These are phyloP conservation scores for Tilletia walkeri DNA, from an alignment of 1,284 basidiomycete species.

Conservation along the genomic window DNA sequence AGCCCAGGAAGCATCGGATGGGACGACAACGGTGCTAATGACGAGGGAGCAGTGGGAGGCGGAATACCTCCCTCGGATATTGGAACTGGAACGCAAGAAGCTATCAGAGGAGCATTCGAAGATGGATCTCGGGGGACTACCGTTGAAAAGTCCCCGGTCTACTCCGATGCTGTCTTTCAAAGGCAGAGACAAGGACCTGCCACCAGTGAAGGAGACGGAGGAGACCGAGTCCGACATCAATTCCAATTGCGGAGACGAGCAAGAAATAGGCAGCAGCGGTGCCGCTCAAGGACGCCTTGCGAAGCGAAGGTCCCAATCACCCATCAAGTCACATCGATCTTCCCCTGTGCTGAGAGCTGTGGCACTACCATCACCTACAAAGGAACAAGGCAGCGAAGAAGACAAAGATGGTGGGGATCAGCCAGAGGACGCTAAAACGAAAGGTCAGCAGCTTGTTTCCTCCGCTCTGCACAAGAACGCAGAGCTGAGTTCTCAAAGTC, in stretches of 20 bases:
- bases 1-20: background rate
- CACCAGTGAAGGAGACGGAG: background rate
- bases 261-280: background rate
- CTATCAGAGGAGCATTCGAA: background rate
- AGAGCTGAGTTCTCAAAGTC: background rate
- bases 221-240: background rate
- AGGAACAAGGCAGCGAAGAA: background rate
- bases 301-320: background rate
- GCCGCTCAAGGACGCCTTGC: background rate
- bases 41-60: conserved; percentile 15
- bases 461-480: no score
- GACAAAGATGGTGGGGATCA: no score
- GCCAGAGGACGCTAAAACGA: no score
- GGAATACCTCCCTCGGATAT: background rate
- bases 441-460: no score
- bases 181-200: background rate
- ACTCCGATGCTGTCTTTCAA: background rate
- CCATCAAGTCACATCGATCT: conserved; percentile 9
- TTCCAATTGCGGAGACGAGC: background rate
- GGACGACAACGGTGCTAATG: background rate
- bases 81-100: background rate
- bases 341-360: background rate
- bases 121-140: background rate
- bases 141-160: background rate
- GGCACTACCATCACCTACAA: background rate